Evolutionary conservation across 257 asterid species (phyloP), one percentile per base, ranked within the genome.

Genomic region (Eucommia ulmoides): DNA sequence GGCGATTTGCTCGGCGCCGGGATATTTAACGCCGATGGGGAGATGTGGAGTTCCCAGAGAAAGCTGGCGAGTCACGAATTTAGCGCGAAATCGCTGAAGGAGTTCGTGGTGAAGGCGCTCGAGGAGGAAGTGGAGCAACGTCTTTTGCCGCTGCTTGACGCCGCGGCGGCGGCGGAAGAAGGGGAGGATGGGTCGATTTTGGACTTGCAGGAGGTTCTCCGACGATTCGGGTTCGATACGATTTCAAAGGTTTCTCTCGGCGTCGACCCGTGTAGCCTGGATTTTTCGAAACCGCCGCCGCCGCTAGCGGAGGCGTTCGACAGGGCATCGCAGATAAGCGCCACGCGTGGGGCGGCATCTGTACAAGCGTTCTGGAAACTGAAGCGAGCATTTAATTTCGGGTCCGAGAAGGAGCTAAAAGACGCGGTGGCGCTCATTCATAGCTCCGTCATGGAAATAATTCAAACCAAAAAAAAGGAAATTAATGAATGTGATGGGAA

Each of bases 171-270:
- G 0, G 10, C 1, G 20, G 52, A 17, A 1, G 69, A 25, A 2
- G 55, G 9, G 0, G 10, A 2, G 20, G 52, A 17, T 1, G 69
- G 23, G 2, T 12, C 0, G 0, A 33, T 70, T 4, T 16, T 81
- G 56, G 88, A 81, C 74, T 59, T 81, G 74, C 88, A 81, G 60
- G 88, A 81, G 17, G 63, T 81, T n/a, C 14, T 78, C 71, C 57
- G 78, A 58, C 33, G 84, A 23, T 78, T 81, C 42, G 70, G 80
- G 0, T 81, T 81, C 19, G 88, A 81, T 12, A 71, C 75, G 0
- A 67, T 72, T 2, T 81, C 83, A 19, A 59, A 61, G 14, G 67
- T 77, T 3, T 63, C 84, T 0, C 41, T 81, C 0, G 82, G 85
- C 24, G 49, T 59, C 61, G 84, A 75, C 47, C 82, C 81, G 12